Conservation (phyloP, 1,139 yeast genomes). For the Arxiozyma slooffiae region DNA sequence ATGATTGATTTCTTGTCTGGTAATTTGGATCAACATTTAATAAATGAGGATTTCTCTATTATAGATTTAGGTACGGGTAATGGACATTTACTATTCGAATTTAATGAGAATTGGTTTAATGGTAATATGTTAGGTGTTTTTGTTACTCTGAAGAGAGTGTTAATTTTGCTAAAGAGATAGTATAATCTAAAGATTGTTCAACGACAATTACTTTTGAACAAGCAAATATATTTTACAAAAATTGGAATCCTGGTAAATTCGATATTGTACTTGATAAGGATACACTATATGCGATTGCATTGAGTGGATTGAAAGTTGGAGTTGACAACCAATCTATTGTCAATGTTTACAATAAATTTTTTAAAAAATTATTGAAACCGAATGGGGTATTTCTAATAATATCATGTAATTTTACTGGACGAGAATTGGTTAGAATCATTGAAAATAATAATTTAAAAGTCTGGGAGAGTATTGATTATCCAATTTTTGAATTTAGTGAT, state of each 20-base stretch:
- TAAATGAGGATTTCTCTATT: conserved; percentile 34
- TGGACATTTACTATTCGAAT: conserved; percentile 72
- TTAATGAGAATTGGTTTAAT: conserved; percentile 50
- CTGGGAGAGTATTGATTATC: conserved; percentile 63
- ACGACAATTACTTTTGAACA: conserved; percentile 34
- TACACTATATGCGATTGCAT: conserved; percentile 90
- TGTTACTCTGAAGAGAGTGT: conserved; percentile 81
- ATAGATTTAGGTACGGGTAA: conserved; percentile 93
- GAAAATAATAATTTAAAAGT: conserved; percentile 37
- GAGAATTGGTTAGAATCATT: conserved; percentile 54
- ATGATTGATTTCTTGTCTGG: conserved; percentile 59
- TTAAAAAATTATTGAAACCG: conserved; percentile 44
- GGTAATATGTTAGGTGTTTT: conserved; percentile 55
- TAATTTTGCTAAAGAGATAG: conserved; percentile 56
- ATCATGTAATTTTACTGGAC: conserved; percentile 88
- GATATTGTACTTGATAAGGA: conserved; percentile 87
- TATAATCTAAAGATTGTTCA: conserved; percentile 33
- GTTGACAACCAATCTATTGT: conserved; percentile 27
- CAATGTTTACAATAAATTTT: conserved; percentile 54
- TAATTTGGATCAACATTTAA: conserved; percentile 30
- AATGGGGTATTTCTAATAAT: conserved; percentile 67
- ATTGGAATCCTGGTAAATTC: conserved; percentile 36
- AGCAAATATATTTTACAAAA: conserved; percentile 37
- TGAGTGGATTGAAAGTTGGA: conserved; percentile 48
- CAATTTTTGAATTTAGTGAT: conserved; percentile 82